Conservation (phyloP, 768 basidiomycete genomes). For the Rhodotorula babjevae region DNA sequence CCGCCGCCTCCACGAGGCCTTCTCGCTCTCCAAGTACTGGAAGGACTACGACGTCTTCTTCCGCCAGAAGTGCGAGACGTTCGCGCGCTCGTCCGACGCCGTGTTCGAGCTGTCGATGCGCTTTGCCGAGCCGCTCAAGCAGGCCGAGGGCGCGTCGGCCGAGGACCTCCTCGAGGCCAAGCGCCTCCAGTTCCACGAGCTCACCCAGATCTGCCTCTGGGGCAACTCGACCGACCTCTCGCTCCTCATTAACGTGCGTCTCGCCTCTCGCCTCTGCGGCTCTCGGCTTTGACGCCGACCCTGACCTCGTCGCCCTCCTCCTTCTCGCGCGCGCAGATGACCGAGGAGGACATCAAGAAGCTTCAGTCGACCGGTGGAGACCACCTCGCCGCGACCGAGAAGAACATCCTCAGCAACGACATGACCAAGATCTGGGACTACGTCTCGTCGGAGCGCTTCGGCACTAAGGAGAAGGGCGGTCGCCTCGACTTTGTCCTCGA, state of each 20-base stretch:
- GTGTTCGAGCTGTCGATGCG: slow-evolving; percentile 91
- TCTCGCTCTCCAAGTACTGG: slow-evolving; percentile 86
- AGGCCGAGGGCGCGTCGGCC: slow-evolving; percentile 50
- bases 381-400: slow-evolving; percentile 86
- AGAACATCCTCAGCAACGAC: slow-evolving; percentile 90
- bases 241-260: slow-evolving; percentile 68
- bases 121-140: slow-evolving; percentile 77
- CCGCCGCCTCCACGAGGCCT: slow-evolving; percentile 84
- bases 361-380: slow-evolving; percentile 97
- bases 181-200: slow-evolving; percentile 76
- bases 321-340: slow-evolving; percentile 66
- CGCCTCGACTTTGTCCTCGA: slow-evolving; percentile 64
- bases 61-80: slow-evolving; percentile 65
- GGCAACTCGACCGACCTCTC: slow-evolving; percentile 95
- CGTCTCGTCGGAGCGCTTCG: slow-evolving; percentile 57
- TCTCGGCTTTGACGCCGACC: neutral
- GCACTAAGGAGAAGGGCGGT: slow-evolving; percentile 59
- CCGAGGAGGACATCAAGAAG: slow-evolving; percentile 91
- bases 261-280: neutral
- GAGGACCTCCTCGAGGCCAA: slow-evolving; percentile 56
- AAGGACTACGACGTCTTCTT: slow-evolving; percentile 89
- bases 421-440: slow-evolving; percentile 66
- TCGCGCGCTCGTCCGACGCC: slow-evolving; percentile 53
- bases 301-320: too few relatives aligned
- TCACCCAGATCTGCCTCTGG: slow-evolving; percentile 81